Conservation (phyloP, 2,329 filamentous ascomycete species). For the Penicillium concentricum region DNA sequence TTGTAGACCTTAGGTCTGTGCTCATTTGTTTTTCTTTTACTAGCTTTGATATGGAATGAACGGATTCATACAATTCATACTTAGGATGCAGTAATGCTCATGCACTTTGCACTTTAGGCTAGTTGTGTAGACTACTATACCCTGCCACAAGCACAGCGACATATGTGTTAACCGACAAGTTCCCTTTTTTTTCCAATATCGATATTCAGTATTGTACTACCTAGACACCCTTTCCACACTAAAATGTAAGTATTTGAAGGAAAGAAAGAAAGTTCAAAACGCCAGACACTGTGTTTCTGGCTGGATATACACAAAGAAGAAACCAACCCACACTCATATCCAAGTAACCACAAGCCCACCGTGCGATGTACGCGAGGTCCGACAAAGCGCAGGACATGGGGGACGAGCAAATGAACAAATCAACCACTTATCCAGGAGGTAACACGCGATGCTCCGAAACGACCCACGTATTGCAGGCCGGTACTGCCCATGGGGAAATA, state of each 20-base stretch:
- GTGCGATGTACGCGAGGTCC: not conserved
- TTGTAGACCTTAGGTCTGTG: not conserved
- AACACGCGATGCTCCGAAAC: slow-evolving; percentile 80
- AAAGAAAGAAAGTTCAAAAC: not conserved
- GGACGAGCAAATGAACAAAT: not conserved
- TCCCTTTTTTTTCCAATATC: not conserved
- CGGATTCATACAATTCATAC: not conserved
- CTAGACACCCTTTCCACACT: not conserved
- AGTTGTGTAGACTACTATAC: not conserved
- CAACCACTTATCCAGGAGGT: slow-evolving; percentile 83
- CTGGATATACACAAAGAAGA: not conserved
- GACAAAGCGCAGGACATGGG: not conserved
- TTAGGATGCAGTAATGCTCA: not conserved
- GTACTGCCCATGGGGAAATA: slow-evolving; percentile 97
- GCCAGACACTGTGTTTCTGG: not conserved
- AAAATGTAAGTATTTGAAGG: not conserved
- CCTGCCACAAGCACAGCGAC: not conserved
- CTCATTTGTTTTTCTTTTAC: not conserved
- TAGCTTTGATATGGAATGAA: not conserved
- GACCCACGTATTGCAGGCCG: slow-evolving; percentile 80
- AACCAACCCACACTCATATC: not conserved
- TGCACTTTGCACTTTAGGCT: no score
- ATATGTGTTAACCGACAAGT: not conserved
- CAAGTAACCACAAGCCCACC: not conserved
- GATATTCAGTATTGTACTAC: not conserved